Percentiles rank a stretch among this genome's conserved stretches.
phyloP scores from a whole-genome alignment of 169 alveolate genomes.

The Neospora caninum region DNA sequence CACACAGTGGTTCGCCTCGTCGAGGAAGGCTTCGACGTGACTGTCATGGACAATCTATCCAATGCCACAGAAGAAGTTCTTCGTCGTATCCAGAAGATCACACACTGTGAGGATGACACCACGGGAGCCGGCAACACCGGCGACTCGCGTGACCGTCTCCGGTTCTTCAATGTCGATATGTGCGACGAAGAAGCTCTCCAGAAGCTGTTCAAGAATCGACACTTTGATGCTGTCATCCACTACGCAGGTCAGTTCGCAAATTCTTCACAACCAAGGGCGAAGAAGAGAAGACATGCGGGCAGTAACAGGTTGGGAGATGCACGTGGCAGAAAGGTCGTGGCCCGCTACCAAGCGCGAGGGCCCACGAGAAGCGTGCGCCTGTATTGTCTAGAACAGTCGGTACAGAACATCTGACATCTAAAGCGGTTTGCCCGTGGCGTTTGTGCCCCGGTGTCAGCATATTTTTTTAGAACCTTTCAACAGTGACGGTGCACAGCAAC shows the following conservation, averaged over 20 bases:
- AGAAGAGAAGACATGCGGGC: no score
- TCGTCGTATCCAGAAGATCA: neutral
- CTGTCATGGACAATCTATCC: slow-evolving; percentile 86
- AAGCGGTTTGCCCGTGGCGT: no score
- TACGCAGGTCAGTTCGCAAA: slow-evolving; percentile 64
- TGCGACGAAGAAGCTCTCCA: slow-evolving; percentile 73
- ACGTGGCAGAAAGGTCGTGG: no score
- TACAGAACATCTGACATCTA: no score
- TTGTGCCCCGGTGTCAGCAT: no score
- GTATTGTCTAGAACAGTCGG: no score
- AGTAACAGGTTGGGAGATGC: no score
- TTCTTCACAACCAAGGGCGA: neutral
- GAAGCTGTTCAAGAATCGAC: slow-evolving; percentile 73
- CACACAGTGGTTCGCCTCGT: slow-evolving; percentile 91
- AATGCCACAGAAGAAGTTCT: slow-evolving; percentile 73
- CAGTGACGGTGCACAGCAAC: no score
- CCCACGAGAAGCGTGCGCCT: no score
- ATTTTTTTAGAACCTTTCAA: no score
- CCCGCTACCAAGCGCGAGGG: no score
- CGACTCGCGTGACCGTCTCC: neutral
- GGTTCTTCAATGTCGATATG: slow-evolving; percentile 80
- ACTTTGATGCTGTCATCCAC: slow-evolving; percentile 85
- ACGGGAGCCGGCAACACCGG: neutral
- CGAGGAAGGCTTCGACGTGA: slow-evolving; percentile 79
- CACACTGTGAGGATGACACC: neutral